phyloP scores from a whole-genome alignment of 164 flowering plant species.

The Santalum album region DNA sequence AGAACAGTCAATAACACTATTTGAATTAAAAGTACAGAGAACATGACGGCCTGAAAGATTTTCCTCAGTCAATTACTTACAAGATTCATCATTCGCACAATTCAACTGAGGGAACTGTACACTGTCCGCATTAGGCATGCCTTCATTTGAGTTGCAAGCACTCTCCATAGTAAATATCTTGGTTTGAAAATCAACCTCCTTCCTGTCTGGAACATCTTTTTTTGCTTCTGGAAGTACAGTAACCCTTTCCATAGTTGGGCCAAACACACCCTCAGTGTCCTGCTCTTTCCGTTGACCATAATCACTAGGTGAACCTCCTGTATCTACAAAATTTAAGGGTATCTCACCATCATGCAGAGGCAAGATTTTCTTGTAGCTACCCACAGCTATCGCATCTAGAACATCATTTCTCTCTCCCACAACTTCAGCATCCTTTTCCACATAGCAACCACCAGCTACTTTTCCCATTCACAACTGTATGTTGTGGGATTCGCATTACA shows the following conservation, averaged over 20 bases:
- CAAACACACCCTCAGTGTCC: constrained; percentile 5
- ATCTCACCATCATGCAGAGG: constrained; percentile 1
- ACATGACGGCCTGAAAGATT: constrained; percentile 14
- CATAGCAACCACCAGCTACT: not conserved
- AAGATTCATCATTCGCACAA: constrained; percentile 8
- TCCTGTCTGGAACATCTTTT: constrained; percentile 6
- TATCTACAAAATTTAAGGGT: constrained; percentile 5
- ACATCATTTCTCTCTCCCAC: not conserved
- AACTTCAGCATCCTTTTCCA: not conserved
- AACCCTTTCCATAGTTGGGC: not conserved
- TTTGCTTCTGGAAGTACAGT: constrained; percentile 13
- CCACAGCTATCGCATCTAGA: not conserved
- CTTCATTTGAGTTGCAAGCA: constrained; percentile 12
- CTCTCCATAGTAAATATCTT: constrained; percentile 11
- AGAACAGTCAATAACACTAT: constrained; percentile 12
- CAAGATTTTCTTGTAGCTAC: not conserved
- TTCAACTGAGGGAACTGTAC: constrained; percentile 13
- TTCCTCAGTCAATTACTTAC: constrained; percentile 7
- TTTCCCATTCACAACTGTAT: too few species aligned
- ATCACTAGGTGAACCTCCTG: constrained; percentile 3
- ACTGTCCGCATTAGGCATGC: constrained; percentile 6
- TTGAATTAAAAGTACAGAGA: constrained; percentile 15
- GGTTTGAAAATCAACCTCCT: constrained; percentile 2
- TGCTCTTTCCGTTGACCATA: constrained; percentile 2
- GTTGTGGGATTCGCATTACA: too few species aligned